Evolutionary conservation across 2,329 filamentous ascomycete genomes (phyloP), one percentile per base, ranked within the genome.

Genomic region (Zasmidium cellare): DNA sequence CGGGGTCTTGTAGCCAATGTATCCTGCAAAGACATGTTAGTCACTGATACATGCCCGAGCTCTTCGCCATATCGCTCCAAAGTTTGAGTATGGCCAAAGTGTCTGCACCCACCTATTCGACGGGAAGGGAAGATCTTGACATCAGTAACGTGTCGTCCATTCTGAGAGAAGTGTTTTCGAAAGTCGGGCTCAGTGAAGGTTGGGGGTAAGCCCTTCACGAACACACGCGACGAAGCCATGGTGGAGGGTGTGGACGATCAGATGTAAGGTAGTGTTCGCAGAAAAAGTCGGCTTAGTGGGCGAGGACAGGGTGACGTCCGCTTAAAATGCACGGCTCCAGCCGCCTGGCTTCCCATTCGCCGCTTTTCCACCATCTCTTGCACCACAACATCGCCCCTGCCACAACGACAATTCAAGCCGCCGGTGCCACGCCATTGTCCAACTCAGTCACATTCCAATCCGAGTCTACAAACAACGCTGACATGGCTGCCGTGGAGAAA

Each of bases 91-190:
- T n/a, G n/a, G n/a, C n/a, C n/a, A n/a, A n/a, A n/a, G n/a, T n/a
- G n/a, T n/a, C n/a, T n/a, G n/a, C n/a, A 41, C 35, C 16, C 35
- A 41, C 35, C 35, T 75, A 99, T 97, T 67, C 92, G 86, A 69
- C 94, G 86, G 70, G 92, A 87, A 5, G 91, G 85, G 71, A 97
- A 90, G 72, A 97, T 84, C 82, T 96, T 96, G 69, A 92, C 85
- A 77, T 99, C 94, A 53, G 93, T 97, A 71, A 97, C 85, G 63
- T 89, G 80, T 62, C 85, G 85, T 61, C 87, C 88, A 67, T 85
- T 83, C 24, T 67, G 64, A 59, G 89, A 85, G 76, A 99, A 99
- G 77, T 97, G 92, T 72, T 90, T 92, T 72, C 86, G 87, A 72
- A 97, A 89, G 65, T 96, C 90, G 53, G 88, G 86, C 76, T 96